Base-by-base conservation (phyloP, 371 early-diverging fungal species). In the Chytridiales sp. region DNA sequence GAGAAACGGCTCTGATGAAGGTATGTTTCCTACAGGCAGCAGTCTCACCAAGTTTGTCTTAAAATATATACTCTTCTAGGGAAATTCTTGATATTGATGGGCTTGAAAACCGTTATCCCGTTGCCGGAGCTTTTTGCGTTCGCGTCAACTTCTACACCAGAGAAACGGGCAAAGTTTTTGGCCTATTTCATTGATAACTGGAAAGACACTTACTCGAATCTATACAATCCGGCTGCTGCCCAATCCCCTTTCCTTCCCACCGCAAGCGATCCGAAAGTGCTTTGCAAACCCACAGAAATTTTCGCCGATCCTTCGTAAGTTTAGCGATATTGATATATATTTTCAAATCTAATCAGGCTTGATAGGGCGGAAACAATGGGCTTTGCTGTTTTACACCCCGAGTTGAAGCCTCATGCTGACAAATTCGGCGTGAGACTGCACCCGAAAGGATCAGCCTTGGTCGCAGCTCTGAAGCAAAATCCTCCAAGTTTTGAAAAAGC, bases 101-200 rank as follows among this genome's bases (percentile, higher is more conserved):
- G 93, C 0, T 67, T 94, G 17, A 66, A 74, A 24, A 67, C 62
- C 0, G 47, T 61, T 3, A 87, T 92, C 0, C 79, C 88, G 0
- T 43, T 87, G 26, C 58, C 72, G 2, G 76, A 65, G 0, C 55
- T 92, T 4, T 55, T 93, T 1, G 59, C 50, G 0, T 36, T 84
- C 24, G 84, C 86, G 1, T 71, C 89, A 0, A 68, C 75, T 17
- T 59, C 76, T 0, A 60, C 78, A 21, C 41, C 61, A 1, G 40
- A 42, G 1, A 65, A 78, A 19, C 83, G 84, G 21, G 63, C 50
- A 3, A 64, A 74, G 29, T 85, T 87, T 4, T 63, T 94, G 4
- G 58, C 63, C 0, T 91, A 89, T 66, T 81, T 94, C 44, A 67
- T 90, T n/a, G 88, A 90, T 6, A 77, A 92, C 51, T 80, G 76